Evolutionary conservation across 2,329 filamentous ascomycete genomes (phyloP), one percentile per base, ranked within the genome.

Genomic region (Penicillium sp.): DNA sequence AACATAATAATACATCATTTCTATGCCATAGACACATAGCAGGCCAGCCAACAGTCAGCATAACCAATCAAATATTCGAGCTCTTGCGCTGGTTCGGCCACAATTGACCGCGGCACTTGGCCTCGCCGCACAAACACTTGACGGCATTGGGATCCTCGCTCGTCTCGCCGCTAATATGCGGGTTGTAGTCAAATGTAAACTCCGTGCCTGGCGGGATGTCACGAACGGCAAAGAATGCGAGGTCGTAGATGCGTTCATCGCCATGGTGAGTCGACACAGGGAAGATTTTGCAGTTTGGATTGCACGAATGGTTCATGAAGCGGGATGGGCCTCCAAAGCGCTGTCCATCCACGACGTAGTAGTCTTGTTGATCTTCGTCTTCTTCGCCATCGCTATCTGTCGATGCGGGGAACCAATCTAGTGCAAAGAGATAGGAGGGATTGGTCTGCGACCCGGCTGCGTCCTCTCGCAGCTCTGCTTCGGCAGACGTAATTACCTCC

Each of bases 291-390:
- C 74, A 77, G 51, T 79, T 80, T 0, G 77, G 76, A 20, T 74
- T 72, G 64, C 77, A 79, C 0, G 75, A 78, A 57, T 79, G 77
- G 47, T 79, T 79, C 61, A 79, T 77, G 56, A 78, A 79, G 0
- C 77, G 70, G 4, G 75, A 77, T 0, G 74, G 63, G 0, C 69
- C 68, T 5, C 77, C 77, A 46, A 74, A 73, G 24, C 70, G 73
- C 43, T 69, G 68, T 0, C 76, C 76, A 50, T 79, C 77, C 0
- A 79, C 66, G 5, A 77, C 69, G 50, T 75, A 77, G 14, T 67
- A 64, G 1, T 65, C 21, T 1, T 52, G n/a, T 3, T 24, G n/a
- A 24, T 52, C 49, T 7, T 53, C 68, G 45, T 75, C 75, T 14
- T 68, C 64, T 1, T 65, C 35, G 11, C 49, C 42, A 12, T 63